Base-by-base conservation (phyloP, 176 grass and related monocot genomes). In the Eremochloa ophiuroides region DNA sequence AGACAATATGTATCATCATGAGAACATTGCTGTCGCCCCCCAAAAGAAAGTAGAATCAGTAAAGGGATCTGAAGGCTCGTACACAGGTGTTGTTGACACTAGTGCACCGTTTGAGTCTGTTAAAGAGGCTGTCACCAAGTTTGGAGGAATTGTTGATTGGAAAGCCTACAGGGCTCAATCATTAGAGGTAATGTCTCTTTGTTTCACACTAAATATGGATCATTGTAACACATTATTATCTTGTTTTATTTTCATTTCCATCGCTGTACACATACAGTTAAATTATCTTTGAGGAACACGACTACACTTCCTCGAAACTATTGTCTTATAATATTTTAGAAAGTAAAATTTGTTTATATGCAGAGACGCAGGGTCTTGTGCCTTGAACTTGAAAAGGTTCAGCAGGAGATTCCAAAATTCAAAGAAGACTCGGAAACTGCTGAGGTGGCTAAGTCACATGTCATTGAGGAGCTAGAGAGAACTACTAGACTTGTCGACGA, bases 111-210 rank as follows among this genome's bases (percentile, higher is more conserved):
- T 98, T 84, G 95, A 98, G 75, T 98, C 95, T 47, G 92, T 98
- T 37, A 93, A 82, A 89, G 90, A 92, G 62, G 92, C 84, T 89
- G 95, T 95, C 72, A 89, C 86, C 53, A 98, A 88, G 79, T 98
- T 93, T 81, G 95, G 95, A 73, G 95, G 90, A 55, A 98, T 93
- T 64, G 81, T 92, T 84, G 90, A 98, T 93, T 98, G 95, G 95
- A 98, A 98, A 88, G 88, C 88, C 87, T 84, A 95, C 75, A 93
- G 26, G 68, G 61, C 82, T 71, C 90, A 86, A 29, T 76, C 86
- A 16, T 73, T 98, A 69, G 95, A 95, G 95, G 95, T 94, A 94
- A 63, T 48, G 29, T 58, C 23, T 23, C 9, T 51, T 76, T 64
- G 8, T 83, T 75, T 80, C 51, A 42, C 29, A 75, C 51, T 14